Conservation (phyloP, 148 eudicot species). For the Nyssa sinensis region DNA sequence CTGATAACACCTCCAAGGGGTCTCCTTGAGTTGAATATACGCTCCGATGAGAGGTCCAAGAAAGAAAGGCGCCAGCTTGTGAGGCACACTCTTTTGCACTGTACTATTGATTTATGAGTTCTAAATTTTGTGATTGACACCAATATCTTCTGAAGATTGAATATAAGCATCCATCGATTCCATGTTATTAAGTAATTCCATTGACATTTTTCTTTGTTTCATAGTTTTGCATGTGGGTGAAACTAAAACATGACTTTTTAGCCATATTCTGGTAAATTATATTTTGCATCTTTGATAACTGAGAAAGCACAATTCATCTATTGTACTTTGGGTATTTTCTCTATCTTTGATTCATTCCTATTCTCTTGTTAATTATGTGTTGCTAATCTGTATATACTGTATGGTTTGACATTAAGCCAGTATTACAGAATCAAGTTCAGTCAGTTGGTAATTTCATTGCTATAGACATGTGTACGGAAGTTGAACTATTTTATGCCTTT, state of each 20-base stretch:
- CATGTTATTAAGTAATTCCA: neutral
- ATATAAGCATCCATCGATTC: neutral
- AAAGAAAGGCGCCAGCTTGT: conserved; percentile 89
- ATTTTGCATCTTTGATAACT: neutral
- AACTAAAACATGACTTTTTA: neutral
- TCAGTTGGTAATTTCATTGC: neutral
- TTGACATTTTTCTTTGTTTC: neutral
- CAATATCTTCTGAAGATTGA: neutral
- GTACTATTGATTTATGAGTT: neutral
- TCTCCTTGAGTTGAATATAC: conserved; percentile 77
- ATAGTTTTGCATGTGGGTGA: neutral
- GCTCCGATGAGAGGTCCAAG: conserved; percentile 76
- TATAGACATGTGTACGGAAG: neutral
- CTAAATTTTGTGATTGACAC: neutral
- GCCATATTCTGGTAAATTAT: neutral
- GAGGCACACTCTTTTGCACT: conserved; percentile 36
- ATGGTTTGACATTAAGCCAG: neutral
- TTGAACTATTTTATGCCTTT: neutral
- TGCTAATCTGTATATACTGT: neutral
- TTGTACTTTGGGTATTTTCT: neutral
- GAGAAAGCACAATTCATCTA: neutral
- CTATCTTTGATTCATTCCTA: conserved; percentile 3
- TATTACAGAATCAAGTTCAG: neutral
- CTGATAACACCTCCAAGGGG: conserved; percentile 94
- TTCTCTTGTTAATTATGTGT: neutral